Conservation (phyloP, 1,284 basidiomycete species). For the Bondarzewia mesenterica region DNA sequence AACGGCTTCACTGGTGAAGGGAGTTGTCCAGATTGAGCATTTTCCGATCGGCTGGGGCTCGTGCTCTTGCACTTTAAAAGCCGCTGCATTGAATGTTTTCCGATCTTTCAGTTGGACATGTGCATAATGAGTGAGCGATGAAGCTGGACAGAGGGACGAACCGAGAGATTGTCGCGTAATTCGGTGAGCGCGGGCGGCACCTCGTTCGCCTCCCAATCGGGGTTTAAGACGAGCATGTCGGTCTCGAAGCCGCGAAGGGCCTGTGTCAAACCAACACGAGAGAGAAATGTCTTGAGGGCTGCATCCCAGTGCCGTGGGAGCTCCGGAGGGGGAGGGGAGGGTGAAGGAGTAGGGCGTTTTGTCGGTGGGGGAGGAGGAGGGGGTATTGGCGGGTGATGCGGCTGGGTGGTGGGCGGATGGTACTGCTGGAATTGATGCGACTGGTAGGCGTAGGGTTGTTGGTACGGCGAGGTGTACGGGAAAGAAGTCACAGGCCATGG, state of each 20-base stretch:
- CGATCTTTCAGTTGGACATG: not conserved
- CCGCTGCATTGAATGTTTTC: not conserved
- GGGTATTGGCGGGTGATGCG: not conserved
- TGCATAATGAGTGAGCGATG: slow-evolving; percentile 1
- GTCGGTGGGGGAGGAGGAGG: slow-evolving; percentile 2
- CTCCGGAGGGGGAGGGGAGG: slow-evolving; percentile 33
- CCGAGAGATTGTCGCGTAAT: slow-evolving; percentile 44
- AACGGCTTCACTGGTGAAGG: slow-evolving; percentile 23
- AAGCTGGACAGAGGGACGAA: slow-evolving; percentile 23
- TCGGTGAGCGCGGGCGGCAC: slow-evolving; percentile 47
- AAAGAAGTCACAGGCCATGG: slow-evolving; percentile 15
- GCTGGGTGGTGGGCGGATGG: not conserved
- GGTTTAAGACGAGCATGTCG: slow-evolving; percentile 63
- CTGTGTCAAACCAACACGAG: slow-evolving; percentile 49
- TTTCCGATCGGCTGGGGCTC: no score
- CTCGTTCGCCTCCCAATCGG: slow-evolving; percentile 50
- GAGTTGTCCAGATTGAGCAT: no score
- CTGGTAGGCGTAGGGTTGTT: slow-evolving; percentile 10
- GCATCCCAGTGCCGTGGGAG: slow-evolving; percentile 55
- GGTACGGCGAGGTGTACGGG: slow-evolving; percentile 10
- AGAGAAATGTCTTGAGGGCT: slow-evolving; percentile 45
- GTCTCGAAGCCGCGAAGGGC: slow-evolving; percentile 55
- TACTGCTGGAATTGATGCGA: slow-evolving; percentile 10
- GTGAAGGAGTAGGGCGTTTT: slow-evolving; percentile 14
- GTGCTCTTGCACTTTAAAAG: slow-evolving; percentile 15